Percentiles rank a stretch among this genome's conserved stretches.
phyloP scores from a whole-genome alignment of 805 yeast genomes.

The Zygosaccharomyces gambellarensis region DNA sequence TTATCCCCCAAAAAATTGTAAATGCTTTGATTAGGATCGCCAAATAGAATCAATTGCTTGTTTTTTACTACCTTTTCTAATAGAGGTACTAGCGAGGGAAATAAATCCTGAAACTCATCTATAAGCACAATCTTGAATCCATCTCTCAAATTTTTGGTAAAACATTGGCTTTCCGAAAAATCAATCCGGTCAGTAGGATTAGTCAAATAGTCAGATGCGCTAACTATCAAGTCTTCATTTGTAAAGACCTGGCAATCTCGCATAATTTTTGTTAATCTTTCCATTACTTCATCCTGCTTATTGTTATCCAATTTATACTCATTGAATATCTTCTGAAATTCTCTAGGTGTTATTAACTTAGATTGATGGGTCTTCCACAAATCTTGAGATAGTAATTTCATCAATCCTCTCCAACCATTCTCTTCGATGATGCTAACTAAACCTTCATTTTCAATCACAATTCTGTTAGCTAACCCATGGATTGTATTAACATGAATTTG shows the following conservation, averaged over 20 bases:
- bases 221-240: constrained; percentile 30
- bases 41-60: constrained; percentile 61
- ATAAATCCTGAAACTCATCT: constrained; percentile 74
- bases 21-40: constrained; percentile 67
- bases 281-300: constrained; percentile 15
- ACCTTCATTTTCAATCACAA: constrained; percentile 41
- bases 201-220: constrained; percentile 19
- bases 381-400: constrained; percentile 33
- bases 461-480: constrained; percentile 54
- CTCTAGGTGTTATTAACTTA: constrained; percentile 12
- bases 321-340: constrained; percentile 20
- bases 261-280: constrained; percentile 28
- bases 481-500: constrained; percentile 50
- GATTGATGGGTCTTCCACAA: constrained; percentile 14
- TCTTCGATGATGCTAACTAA: constrained; percentile 48
- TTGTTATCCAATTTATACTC: constrained; percentile 14
- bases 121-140: constrained; percentile 45
- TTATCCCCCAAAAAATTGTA: constrained; percentile 61
- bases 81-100: constrained; percentile 45
- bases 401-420: constrained; percentile 45
- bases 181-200: not conserved
- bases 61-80: constrained; percentile 36
- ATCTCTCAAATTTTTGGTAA: constrained; percentile 13
- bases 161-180: not conserved
- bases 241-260: constrained; percentile 34